Evolutionary conservation across 31 red algal genomes (phyloP).

Genomic region (Odonthalia washingtoniensis): DNA sequence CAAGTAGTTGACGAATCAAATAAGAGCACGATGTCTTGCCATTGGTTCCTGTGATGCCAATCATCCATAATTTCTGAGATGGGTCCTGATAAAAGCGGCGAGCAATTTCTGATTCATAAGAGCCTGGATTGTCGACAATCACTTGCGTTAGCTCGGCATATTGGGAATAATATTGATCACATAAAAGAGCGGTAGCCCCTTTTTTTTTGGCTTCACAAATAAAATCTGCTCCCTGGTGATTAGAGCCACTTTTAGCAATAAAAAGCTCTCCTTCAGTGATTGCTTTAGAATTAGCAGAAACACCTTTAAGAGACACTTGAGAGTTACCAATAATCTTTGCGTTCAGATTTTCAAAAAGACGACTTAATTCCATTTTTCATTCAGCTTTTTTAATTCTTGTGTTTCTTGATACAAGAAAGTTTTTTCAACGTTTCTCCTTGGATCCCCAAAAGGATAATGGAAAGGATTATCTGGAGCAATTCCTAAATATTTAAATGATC

Average conservation of each 20-base stretch:
- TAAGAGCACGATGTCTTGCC: slow-evolving; percentile 26
- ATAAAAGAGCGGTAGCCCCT: neutral
- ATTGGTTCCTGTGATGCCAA: slow-evolving; percentile 31
- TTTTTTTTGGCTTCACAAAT: slow-evolving; percentile 4
- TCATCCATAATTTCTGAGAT: neutral
- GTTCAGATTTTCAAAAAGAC: slow-evolving; percentile 1
- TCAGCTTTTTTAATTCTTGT: neutral
- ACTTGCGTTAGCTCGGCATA: slow-evolving; percentile 14
- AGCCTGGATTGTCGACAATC: neutral
- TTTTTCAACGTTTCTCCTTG: neutral
- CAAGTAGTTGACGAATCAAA: slow-evolving; percentile 3
- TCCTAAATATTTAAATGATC: neutral
- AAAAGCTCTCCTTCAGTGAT: slow-evolving; percentile 10
- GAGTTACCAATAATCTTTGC: neutral
- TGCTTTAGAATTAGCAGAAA: slow-evolving; percentile 1
- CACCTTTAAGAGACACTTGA: slow-evolving; percentile 3
- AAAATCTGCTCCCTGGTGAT: neutral
- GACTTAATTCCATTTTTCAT: neutral
- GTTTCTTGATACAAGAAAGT: slow-evolving; percentile 1
- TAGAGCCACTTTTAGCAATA: neutral
- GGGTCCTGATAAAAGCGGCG: neutral
- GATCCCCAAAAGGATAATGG: neutral
- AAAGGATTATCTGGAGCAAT: neutral
- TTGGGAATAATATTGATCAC: neutral
- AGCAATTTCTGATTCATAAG: neutral